Conservation (phyloP, 2,329 filamentous ascomycete genomes). For the Aspergillus quadrilineatus region DNA sequence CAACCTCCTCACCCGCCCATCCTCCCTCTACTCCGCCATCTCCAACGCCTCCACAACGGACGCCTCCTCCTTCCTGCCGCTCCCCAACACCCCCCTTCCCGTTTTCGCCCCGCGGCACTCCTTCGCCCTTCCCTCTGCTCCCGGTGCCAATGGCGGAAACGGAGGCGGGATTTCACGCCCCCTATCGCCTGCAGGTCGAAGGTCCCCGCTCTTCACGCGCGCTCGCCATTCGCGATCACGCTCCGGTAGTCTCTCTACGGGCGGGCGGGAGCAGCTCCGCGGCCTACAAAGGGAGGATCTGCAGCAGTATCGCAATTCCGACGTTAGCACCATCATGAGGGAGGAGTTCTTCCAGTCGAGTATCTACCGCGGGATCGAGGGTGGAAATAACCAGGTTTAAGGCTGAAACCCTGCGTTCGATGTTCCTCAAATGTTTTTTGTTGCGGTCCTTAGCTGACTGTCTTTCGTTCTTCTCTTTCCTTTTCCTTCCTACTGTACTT, state of each 20-base stretch:
- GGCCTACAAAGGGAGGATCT: constrained; percentile 36
- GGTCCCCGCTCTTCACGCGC: neutral
- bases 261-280: constrained; percentile 32
- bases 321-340: constrained; percentile 36
- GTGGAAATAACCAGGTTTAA: neutral
- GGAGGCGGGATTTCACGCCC: neutral
- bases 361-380: constrained; percentile 20
- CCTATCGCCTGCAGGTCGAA: neutral
- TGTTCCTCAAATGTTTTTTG: too few relatives aligned
- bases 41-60: constrained; percentile 33
- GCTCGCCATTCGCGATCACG: constrained; percentile 16
- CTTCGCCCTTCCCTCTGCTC: constrained; percentile 8
- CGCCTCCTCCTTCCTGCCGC: constrained; percentile 30
- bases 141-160: constrained; percentile 8
- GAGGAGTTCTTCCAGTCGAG: constrained; percentile 35
- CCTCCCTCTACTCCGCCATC: constrained; percentile 30
- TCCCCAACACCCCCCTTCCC: constrained; percentile 27
- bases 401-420: neutral
- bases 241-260: constrained; percentile 27
- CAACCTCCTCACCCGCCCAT: constrained; percentile 16
- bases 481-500: too few relatives aligned
- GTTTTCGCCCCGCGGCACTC: constrained; percentile 34
- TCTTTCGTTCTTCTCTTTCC: neutral
- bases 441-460: neutral
- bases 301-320: constrained; percentile 39